Evolutionary conservation across 352 stramenopile genomes (phyloP).

Genomic region (Phytophthora citricola): DNA sequence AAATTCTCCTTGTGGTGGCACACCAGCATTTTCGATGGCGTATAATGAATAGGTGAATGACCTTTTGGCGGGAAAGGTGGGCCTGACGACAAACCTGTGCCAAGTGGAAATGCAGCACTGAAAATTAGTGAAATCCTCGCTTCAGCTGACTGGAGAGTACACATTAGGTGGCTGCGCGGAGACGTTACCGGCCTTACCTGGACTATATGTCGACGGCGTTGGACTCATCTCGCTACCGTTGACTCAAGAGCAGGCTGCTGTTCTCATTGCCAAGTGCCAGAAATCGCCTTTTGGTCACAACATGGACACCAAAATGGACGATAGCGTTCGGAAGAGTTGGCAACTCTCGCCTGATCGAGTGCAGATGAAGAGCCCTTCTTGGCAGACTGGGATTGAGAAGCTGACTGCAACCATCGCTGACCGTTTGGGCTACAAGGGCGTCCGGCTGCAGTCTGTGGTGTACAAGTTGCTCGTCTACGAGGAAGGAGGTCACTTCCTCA

Average conservation of each 20-base stretch:
- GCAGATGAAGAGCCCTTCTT: constrained; percentile 17
- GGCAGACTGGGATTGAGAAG: constrained; percentile 8
- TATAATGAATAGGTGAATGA: not conserved
- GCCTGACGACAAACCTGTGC: not conserved
- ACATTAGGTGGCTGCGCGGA: not conserved
- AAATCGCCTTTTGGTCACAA: constrained; percentile 41
- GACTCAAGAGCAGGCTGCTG: too few relatives aligned
- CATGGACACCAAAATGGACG: constrained; percentile 28
- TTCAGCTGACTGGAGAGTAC: not conserved
- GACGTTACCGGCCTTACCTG: not conserved
- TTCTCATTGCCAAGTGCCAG: constrained; percentile 6
- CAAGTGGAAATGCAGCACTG: not conserved
- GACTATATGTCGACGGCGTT: not conserved
- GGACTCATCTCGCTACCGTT: not conserved
- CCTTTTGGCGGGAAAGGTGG: not conserved
- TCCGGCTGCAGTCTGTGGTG: constrained; percentile 23
- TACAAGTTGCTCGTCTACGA: constrained; percentile 70
- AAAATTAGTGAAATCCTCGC: constrained; percentile 1
- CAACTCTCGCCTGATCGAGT: constrained; percentile 22
- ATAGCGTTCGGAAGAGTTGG: constrained; percentile 33
- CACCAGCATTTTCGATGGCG: too few relatives aligned
- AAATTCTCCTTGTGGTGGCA: too few relatives aligned
- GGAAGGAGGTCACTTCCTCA: constrained; percentile 44
- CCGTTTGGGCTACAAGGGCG: constrained; percentile 21
- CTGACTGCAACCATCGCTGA: not conserved